Base-by-base conservation (phyloP, 164 flowering plant genomes). In the grape (Vitis vinifera) region DNA sequence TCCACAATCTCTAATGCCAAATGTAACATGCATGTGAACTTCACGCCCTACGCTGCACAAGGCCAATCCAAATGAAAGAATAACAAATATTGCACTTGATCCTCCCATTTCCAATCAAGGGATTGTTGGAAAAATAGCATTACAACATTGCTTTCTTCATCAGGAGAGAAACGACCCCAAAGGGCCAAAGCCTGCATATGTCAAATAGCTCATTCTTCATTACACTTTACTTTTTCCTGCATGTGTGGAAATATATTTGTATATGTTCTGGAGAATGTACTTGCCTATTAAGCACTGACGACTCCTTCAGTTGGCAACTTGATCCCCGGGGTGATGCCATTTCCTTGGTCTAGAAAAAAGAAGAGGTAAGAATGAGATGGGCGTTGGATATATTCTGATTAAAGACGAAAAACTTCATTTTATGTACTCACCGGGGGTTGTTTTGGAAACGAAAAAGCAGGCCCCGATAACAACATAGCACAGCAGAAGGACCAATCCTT, bases 391-490 rank as follows among this genome's bases (percentile, higher is more conserved):
- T 37, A 37, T 37, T 37, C 44, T 37, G 44, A 37, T 37, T 37
- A 37, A 4, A 37, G 7, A 8, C 44, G 44, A 37, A 37, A 23
- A 37, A 37, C 44, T 37, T 37, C 58, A 19, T 8, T 8, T 27
- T 30, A 23, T 71, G 19, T 60, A 52, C 86, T 82, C 71, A 85
- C 89, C 8, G 13, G 57, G 58, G 14, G 89, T 83, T 4, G 75
- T 51, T 19, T 67, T 75, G 55, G 8, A 57, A 6, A 89, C 83
- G 17, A 82, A 87, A 63, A 89, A 89, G 79, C 88, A 85, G 11
- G 87, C 82, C 11, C 76, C 84, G 10, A 89, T 85, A 16, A 85
- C 80, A 51, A 85, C 14, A 71, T 89, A 89, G 81, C 85, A 84
- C 3, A 89, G 80, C 27, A 85, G 73, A 16, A 89, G 87, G 65